Conservation (phyloP, 75 land plant genomes). For the Gnetum montanum region DNA sequence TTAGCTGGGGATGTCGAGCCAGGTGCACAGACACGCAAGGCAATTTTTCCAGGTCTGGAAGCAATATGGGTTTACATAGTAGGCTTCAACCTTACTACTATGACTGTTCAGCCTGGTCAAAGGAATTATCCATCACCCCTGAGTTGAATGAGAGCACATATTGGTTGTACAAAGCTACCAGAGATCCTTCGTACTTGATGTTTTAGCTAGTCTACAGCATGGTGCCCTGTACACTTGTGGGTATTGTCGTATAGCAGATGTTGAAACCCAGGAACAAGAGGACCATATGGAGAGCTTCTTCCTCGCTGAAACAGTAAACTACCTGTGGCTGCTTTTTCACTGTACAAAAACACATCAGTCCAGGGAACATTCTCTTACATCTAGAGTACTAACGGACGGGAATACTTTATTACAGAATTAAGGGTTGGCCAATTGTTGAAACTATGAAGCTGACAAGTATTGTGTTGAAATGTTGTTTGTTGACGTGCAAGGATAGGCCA, state of each 20-base stretch:
- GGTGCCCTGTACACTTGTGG: conserved; percentile 93
- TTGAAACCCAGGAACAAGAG: conserved; percentile 84
- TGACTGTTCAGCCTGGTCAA: conserved; percentile 94
- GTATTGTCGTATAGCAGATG: conserved; percentile 97
- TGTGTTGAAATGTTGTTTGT: too few species aligned
- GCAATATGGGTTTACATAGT: conserved; percentile 94
- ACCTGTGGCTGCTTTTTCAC: too few species aligned
- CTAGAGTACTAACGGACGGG: too few species aligned
- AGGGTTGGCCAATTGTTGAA: too few species aligned
- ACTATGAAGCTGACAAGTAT: too few species aligned
- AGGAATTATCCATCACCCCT: conserved; percentile 93
- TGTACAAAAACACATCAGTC: too few species aligned
- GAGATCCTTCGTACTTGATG: conserved; percentile 89
- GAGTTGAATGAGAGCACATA: conserved; percentile 99
- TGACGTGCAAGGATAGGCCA: too few species aligned
- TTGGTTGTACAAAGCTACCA: conserved; percentile 97
- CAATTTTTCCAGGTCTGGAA: conserved; percentile 99
- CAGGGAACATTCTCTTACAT: too few species aligned
- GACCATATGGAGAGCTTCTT: conserved; percentile 99
- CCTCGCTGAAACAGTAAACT: conserved; percentile 97
- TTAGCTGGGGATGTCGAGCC: conserved; percentile 97
- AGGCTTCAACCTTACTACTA: conserved; percentile 92
- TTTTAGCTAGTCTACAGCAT: conserved; percentile 88
- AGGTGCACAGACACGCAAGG: conserved; percentile 89
- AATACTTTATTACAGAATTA: too few species aligned